Base-by-base conservation (phyloP, 225 moss, liverwort and hornwort species). In the Thuidium tamariscinum region DNA sequence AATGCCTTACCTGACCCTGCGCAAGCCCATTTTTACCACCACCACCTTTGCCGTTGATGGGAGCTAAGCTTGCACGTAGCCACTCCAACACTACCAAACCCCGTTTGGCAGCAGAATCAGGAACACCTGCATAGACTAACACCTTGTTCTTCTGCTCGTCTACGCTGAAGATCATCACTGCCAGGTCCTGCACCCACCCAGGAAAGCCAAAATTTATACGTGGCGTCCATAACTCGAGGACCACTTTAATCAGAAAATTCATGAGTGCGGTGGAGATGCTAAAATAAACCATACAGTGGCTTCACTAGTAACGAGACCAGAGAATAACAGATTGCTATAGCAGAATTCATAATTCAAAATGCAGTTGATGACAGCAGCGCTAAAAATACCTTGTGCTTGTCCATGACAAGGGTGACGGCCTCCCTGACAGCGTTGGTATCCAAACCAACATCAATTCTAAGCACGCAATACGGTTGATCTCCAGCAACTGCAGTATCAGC, bases 131-230 rank as follows among this genome's bases (percentile, higher is more conserved):
- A 85, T 91, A 94, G 13, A 92, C 94, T 37, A 94, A 81, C 59
- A 91, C 94, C 86, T 94, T 92, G 91, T 92, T 94, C 90, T 92
- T 94, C 39, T 79, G 80, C 87, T 94, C 91, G 79, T 92, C 92
- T 42, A 92, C 92, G 27, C 94, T 94, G 73, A 94, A 92, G 42
- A 94, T 92, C 92, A 94, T 92, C 76, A 94, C 94, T 54, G 94
- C 89, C 3, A 94, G 87, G 32, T 81, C 79, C 91, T 93, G 88
- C 77, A 87, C 65, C 80, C 52, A 74, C 72, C 77, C 84, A 89
- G 55, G 14, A 66, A 84, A 84, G 37, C 20, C 36, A 51, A 44
- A 9, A 72, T 34, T 41, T 67, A 36, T 42, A 82, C 13, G 44
- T 26, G 14, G 23, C 11, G 41, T 66, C 59, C 57, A 41, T 25